A percentile compares a stretch with the other conserved stretches of the same genome.
Evolutionary conservation across 1,284 basidiomycete species (phyloP).

Genomic region (Rhodotorula sp.): DNA sequence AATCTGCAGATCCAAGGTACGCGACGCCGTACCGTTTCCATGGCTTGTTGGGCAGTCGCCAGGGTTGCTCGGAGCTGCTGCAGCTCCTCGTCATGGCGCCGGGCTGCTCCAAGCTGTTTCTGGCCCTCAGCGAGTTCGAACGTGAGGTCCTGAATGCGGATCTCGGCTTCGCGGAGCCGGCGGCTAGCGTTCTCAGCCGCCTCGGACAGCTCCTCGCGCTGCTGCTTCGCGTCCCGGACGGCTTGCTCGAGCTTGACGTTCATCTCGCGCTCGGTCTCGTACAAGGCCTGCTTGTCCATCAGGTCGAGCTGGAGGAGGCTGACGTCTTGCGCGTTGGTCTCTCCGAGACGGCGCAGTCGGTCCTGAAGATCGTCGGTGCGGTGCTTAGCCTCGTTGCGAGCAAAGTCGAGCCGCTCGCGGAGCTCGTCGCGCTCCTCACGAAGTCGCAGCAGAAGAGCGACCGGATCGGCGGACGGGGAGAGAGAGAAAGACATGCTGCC

Average conservation of each 20-base stretch:
- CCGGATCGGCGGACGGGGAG: conserved; percentile 13
- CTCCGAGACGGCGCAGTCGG: conserved; percentile 18
- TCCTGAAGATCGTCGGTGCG: conserved; percentile 21
- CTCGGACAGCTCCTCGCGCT: conserved; percentile 8
- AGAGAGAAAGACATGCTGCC: conserved; percentile 1
- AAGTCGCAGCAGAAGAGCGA: conserved; percentile 26
- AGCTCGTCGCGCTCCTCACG: conserved; percentile 40
- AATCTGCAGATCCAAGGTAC: too few species aligned
- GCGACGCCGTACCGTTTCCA: neutral
- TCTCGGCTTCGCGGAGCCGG: conserved; percentile 6
- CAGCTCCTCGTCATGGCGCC: neutral
- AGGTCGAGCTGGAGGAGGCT: conserved; percentile 20
- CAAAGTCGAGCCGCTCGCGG: conserved; percentile 34
- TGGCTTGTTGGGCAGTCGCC: neutral
- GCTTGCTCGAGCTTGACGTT: conserved; percentile 17
- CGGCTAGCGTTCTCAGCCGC: neutral
- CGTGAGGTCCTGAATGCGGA: conserved; percentile 7
- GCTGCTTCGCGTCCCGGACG: conserved; percentile 7
- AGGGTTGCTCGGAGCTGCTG: neutral
- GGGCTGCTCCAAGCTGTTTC: neutral
- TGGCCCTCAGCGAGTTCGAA: conserved; percentile 1
- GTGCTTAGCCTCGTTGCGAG: conserved; percentile 27
- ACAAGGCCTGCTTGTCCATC: conserved; percentile 26
- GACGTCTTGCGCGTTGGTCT: conserved; percentile 21
- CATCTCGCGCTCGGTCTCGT: conserved; percentile 24